Conservation (phyloP, 169 alveolate genomes). For the Cyclospora cayetanensis region DNA sequence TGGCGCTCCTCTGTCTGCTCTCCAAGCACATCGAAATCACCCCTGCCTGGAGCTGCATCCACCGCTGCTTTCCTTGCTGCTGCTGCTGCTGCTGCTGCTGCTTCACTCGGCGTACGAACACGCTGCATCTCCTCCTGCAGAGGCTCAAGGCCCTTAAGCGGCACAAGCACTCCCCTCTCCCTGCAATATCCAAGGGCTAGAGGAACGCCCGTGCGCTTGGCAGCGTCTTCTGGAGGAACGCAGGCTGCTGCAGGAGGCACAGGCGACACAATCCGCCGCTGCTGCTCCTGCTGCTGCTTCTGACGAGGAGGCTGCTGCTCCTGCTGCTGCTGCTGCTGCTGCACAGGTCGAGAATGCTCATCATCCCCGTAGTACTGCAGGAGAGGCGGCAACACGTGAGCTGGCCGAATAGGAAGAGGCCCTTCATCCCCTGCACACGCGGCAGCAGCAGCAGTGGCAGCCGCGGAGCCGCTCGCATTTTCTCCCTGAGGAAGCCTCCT, state of each 20-base stretch:
- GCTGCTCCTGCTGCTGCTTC: conserved; percentile 23
- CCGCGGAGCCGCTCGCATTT: no score
- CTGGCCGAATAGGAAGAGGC: neutral
- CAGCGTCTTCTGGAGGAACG: neutral
- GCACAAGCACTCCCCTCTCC: neutral
- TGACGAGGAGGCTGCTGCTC: neutral
- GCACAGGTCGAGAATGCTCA: neutral
- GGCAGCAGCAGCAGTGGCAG: no score
- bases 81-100: neutral
- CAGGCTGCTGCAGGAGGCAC: conserved; percentile 14
- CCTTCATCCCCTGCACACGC: no score
- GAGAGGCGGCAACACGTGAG: conserved; percentile 10
- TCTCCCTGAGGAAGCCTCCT: no score
- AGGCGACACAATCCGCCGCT: conserved; percentile 24
- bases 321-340: conserved; percentile 29
- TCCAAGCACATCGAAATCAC: no score
- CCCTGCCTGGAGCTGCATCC: no score
- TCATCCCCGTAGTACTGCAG: neutral
- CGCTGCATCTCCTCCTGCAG: conserved; percentile 18
- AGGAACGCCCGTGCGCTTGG: neutral
- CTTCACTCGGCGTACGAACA: neutral
- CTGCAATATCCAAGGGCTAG: neutral
- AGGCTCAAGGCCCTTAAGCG: neutral
- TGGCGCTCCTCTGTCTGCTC: neutral
- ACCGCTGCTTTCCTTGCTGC: neutral